Base-by-base conservation (phyloP, 2,329 filamentous ascomycete species). In the Penicillium brevicompactum region DNA sequence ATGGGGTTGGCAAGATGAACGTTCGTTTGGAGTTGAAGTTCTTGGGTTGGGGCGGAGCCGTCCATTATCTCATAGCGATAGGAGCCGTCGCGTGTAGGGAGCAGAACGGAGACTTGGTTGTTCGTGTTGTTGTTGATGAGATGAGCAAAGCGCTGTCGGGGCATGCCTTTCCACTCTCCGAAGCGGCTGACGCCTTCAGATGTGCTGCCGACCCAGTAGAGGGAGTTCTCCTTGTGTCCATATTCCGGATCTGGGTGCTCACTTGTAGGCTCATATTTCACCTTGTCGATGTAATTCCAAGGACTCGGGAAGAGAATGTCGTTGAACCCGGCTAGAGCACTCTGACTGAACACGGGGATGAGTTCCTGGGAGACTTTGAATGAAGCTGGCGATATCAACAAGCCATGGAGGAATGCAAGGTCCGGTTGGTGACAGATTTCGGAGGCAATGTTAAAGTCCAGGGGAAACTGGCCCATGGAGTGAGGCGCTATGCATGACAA, bases 381-480 rank as follows among this genome's bases (percentile, higher is more conserved):
- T 0, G 82, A 79, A 7, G 87, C 83, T 0, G 87, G 83, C 0
- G 83, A 85, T 40, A 89, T 79, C 68, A 90, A 85, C 66, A 93
- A 85, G 41, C 89, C 88, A 64, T 93, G 90, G 1, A 93, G 78
- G 57, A 87, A 81, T 27, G 85, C 83, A 31, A 93, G 77, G 60
- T 94, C 91, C 1, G 91, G 88, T 66, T 94, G 90, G 56, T 88
- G 83, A 68, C 91, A 95, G 27, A 88, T 80, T 45, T 90, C 83
- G 5, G 86, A 81, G 5, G 87, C 84, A 8, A 80, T 69, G 1
- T 80, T 78, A 86, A 88, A 92, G 62, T 89, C 80, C 4, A 79
- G 76, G 5, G 91, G 74, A 64, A 90, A 89, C 21, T 86, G 85
- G 2, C 84, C 86, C 16, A 84, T 75, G 0, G 89, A 88, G 65